Percentiles rank a stretch among this genome's conserved stretches.
These are phyloP conservation scores for Pythium sukuiense DNA, from an alignment of 352 stramenopile genomes.

Conservation along the genomic window DNA sequence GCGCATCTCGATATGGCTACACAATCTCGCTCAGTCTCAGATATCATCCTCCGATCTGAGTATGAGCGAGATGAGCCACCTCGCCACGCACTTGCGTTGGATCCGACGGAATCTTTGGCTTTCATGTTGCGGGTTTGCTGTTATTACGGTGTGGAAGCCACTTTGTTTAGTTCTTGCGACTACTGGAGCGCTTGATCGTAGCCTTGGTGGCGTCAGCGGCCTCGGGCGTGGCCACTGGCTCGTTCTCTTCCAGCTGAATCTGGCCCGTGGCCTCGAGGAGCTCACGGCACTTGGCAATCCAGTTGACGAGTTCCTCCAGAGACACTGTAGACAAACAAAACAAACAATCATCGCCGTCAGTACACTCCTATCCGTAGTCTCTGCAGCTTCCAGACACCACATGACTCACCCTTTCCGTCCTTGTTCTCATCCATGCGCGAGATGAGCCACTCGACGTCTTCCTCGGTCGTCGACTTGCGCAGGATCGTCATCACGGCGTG, in stretches of 20 bases:
- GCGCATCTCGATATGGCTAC: neutral
- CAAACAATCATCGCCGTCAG: constrained; percentile 20
- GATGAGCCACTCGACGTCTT: constrained; percentile 95
- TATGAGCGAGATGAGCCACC: too few species aligned
- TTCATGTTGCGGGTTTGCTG: neutral
- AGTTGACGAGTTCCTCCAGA: constrained; percentile 91
- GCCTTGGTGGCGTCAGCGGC: constrained; percentile 39
- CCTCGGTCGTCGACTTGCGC: constrained; percentile 91
- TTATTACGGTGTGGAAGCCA: constrained; percentile 18
- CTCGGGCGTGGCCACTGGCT: constrained; percentile 18
- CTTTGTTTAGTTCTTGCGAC: constrained; percentile 58
- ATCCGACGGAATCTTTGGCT: too few species aligned
- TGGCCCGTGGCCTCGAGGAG: constrained; percentile 85
- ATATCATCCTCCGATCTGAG: neutral
- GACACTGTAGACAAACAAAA: constrained; percentile 71
- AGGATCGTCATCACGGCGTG: constrained; percentile 95
- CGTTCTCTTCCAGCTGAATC: constrained; percentile 53
- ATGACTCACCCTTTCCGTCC: constrained; percentile 80
- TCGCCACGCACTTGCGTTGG: too few species aligned
- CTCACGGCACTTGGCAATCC: constrained; percentile 86
- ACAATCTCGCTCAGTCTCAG: neutral
- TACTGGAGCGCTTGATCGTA: constrained; percentile 67
- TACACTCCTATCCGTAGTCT: neutral
- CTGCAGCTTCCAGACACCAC: constrained; percentile 21
- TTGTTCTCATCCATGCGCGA: constrained; percentile 92